These are phyloP conservation scores for Wickerhamomyces tratensis DNA, from an alignment of 805 yeast species.

Conservation along the genomic window DNA sequence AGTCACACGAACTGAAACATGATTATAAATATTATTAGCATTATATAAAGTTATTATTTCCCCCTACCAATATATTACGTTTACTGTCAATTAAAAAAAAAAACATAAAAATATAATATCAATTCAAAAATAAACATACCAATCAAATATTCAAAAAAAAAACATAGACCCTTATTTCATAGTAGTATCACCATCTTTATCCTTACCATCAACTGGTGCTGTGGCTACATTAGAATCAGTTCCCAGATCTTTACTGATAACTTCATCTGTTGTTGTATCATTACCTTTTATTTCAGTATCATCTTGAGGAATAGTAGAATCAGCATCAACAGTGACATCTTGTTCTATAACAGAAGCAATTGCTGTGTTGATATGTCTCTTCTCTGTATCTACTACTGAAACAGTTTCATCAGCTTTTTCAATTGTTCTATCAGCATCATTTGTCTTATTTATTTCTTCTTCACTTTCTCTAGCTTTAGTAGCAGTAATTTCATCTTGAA, in stretches of 20 bases:
- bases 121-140: not conserved
- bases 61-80: too few relatives aligned
- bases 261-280: constrained; percentile 34
- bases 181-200: constrained; percentile 1
- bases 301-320: constrained; percentile 39
- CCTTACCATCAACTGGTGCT: constrained; percentile 8
- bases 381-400: constrained; percentile 3
- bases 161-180: not conserved
- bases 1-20: too few relatives aligned
- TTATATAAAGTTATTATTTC: too few relatives aligned
- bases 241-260: constrained; percentile 25
- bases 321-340: constrained; percentile 32
- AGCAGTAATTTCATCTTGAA: constrained; percentile 1
- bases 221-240: constrained; percentile 7
- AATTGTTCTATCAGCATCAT: constrained; percentile 10
- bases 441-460: constrained; percentile 5
- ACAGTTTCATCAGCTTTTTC: constrained; percentile 14
- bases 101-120: not conserved
- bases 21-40: too few relatives aligned
- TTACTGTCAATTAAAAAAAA: not conserved
- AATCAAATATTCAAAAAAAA: not conserved
- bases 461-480: constrained; percentile 4
- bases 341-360: constrained; percentile 15
- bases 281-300: constrained; percentile 32
- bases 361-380: constrained; percentile 9